phyloP scores from a whole-genome alignment of 148 eudicot species.

The Simmondsia chinensis region DNA sequence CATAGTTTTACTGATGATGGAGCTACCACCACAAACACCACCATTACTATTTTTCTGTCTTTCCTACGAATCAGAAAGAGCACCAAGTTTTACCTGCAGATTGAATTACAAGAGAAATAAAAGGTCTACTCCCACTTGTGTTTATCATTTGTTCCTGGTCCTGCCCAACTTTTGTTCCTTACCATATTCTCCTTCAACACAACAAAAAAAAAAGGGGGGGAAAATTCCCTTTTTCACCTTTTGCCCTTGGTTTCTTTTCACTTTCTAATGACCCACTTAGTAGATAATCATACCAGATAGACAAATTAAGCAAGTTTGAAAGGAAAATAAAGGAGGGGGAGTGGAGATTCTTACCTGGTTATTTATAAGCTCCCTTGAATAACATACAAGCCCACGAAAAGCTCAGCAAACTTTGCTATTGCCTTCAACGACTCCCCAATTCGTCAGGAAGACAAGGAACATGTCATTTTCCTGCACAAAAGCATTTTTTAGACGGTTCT shows the following conservation, averaged over 20 bases:
- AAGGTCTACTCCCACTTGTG: no score
- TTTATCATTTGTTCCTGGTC: neutral
- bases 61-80: neutral
- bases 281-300: conserved; percentile 4
- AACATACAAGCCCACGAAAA: conserved; percentile 1
- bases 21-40: conserved; percentile 18
- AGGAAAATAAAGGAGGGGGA: neutral
- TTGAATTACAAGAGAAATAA: no score
- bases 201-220: no score
- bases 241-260: conserved; percentile 7
- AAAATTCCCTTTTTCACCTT: conserved; percentile 14
- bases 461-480: conserved; percentile 38
- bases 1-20: conserved; percentile 20
- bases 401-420: conserved; percentile 2
- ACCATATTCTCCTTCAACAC: conserved; percentile 4
- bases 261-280: conserved; percentile 1
- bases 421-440: conserved; percentile 1
- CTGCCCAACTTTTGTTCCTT: neutral
- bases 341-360: conserved; percentile 8
- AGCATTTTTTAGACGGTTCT: conserved; percentile 35
- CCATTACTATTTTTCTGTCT: neutral
- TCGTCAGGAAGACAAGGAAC: no score
- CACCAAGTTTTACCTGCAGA: no score
- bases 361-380: conserved; percentile 14
- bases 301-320: neutral